Percentiles rank a stretch among this genome's conserved stretches.
These are phyloP conservation scores for Penicillium simplicissimum DNA, from an alignment of 495 filamentous ascomycete species.

Conservation along the genomic window DNA sequence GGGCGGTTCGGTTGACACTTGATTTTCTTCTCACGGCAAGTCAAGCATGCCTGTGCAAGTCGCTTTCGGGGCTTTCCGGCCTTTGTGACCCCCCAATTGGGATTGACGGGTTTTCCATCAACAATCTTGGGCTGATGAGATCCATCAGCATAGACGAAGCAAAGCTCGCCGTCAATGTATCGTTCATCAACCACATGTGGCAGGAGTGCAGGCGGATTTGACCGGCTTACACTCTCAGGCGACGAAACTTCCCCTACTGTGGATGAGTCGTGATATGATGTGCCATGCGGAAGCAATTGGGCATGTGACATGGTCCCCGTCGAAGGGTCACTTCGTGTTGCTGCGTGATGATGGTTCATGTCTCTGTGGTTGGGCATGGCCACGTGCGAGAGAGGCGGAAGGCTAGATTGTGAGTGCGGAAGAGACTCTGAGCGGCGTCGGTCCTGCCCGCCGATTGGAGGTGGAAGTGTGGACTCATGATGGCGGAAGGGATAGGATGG, in stretches of 20 bases:
- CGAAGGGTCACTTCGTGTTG: conserved; percentile 28
- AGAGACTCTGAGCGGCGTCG: conserved; percentile 27
- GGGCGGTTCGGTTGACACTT: conserved; percentile 88
- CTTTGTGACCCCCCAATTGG: conserved; percentile 90
- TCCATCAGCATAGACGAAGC: conserved; percentile 87
- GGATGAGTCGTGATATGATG: conserved; percentile 21
- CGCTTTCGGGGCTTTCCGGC: conserved; percentile 89
- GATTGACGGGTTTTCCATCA: conserved; percentile 83
- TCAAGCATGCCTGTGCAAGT: conserved; percentile 83
- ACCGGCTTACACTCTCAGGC: conserved; percentile 23
- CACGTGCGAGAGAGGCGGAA: conserved; percentile 42
- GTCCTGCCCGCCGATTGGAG: conserved; percentile 23
- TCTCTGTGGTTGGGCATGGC: conserved; percentile 26
- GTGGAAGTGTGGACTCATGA: conserved; percentile 23
- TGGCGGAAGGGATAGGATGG: conserved; percentile 24
- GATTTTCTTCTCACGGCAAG: conserved; percentile 95
- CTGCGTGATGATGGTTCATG: conserved; percentile 16
- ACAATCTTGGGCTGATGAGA: conserved; percentile 80
- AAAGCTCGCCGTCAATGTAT: conserved; percentile 70
- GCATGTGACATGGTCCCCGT: conserved; percentile 17
- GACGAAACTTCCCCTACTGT: conserved; percentile 22
- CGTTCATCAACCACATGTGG: conserved; percentile 52
- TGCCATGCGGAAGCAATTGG: conserved; percentile 17
- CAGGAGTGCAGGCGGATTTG: conserved; percentile 25
- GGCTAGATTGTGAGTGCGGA: conserved; percentile 22